A percentile compares a stretch with the other conserved stretches of the same genome.
Conservation (phyloP, 441 rosid species). For the Adansonia madagascariensis region DNA sequence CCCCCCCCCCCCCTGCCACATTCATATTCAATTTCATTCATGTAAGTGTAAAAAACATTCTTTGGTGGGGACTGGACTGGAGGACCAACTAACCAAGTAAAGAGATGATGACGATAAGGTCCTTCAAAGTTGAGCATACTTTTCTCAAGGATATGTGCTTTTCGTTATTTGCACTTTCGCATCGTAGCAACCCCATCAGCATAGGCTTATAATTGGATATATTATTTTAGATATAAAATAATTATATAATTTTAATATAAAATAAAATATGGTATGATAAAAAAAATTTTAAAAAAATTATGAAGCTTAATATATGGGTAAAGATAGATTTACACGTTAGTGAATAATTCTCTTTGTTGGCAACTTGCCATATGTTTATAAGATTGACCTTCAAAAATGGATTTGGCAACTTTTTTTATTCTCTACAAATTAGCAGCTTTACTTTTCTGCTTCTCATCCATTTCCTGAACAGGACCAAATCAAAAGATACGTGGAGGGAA, state of each 20-base stretch:
- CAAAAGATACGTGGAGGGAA: not conserved
- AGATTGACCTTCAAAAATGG: not conserved
- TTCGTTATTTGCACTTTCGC: no score
- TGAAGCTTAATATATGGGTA: no score
- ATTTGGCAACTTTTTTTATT: not conserved
- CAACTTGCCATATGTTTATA: not conserved
- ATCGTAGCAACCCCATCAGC: no score
- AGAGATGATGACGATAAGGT: not conserved
- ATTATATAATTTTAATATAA: no score
- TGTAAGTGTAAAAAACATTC: not conserved
- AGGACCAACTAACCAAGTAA: no score
- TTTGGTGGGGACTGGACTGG: not conserved
- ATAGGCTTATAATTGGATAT: no score
- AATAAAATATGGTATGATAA: no score
- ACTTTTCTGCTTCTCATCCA: not conserved
- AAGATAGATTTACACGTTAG: not conserved
- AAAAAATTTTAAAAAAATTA: no score
- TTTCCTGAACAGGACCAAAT: not conserved
- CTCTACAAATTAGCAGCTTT: not conserved
- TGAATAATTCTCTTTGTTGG: not conserved
- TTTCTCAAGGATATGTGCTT: not conserved
- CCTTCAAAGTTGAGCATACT: not conserved
- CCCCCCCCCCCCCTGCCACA: not conserved
- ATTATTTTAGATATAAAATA: no score
- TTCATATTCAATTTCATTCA: not conserved